phyloP scores from a whole-genome alignment of 495 filamentous ascomycete species.

The Aspergillus baeticus region DNA sequence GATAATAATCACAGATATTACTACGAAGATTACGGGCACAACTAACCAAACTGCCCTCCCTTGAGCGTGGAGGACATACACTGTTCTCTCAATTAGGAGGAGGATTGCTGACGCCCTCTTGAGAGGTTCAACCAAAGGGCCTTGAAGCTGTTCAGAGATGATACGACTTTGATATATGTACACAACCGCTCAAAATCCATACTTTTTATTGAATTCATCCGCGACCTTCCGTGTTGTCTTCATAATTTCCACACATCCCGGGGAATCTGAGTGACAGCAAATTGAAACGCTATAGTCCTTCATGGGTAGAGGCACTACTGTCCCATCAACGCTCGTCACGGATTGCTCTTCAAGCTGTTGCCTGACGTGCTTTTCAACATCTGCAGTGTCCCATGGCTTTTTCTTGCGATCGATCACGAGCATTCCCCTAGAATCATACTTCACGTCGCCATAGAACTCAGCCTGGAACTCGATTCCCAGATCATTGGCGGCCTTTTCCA shows the following conservation, averaged over 20 bases:
- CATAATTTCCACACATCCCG: slow-evolving; percentile 50
- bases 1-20: too few species aligned
- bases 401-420: slow-evolving; percentile 57
- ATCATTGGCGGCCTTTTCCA: slow-evolving; percentile 53
- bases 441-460: slow-evolving; percentile 59
- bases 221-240: slow-evolving; percentile 41
- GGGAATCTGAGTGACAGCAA: slow-evolving; percentile 57
- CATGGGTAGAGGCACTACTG: slow-evolving; percentile 42
- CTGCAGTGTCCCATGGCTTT: slow-evolving; percentile 48
- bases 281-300: slow-evolving; percentile 48
- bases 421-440: slow-evolving; percentile 50
- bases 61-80: too few species aligned
- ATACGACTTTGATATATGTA: not conserved
- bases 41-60: too few species aligned
- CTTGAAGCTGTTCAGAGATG: not conserved
- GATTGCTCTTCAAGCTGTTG: slow-evolving; percentile 44
- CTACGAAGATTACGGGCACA: too few species aligned
- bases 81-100: too few species aligned
- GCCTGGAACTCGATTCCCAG: slow-evolving; percentile 54
- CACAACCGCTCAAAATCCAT: slow-evolving; percentile 18
- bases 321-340: slow-evolving; percentile 45
- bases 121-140: too few species aligned
- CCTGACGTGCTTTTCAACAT: slow-evolving; percentile 45
- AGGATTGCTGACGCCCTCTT: too few species aligned
- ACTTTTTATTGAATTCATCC: slow-evolving; percentile 38